Evolutionary conservation across 306 rosid genomes (phyloP).

Genomic region (Prunus dulcis): DNA sequence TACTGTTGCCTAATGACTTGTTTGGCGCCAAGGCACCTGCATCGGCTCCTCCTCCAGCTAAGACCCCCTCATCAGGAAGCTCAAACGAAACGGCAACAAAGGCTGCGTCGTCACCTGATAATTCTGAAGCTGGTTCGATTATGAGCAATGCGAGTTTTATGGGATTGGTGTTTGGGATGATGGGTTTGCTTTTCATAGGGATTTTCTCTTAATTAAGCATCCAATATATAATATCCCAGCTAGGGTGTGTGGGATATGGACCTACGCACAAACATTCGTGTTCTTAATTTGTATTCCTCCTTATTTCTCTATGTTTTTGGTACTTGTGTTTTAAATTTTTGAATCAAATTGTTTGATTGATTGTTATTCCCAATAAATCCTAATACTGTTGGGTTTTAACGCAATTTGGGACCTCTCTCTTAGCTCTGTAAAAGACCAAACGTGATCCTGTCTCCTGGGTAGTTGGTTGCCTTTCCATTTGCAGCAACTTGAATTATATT

Average conservation of each 20-base stretch:
- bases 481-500: too few species aligned
- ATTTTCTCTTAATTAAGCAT: neutral
- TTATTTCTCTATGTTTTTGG: neutral
- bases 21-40: slow-evolving; percentile 39
- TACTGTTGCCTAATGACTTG: slow-evolving; percentile 57
- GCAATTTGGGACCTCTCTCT: too few species aligned
- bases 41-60: slow-evolving; percentile 36
- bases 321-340: neutral
- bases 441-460: too few species aligned
- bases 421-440: too few species aligned
- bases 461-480: too few species aligned
- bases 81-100: slow-evolving; percentile 2
- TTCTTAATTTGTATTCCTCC: too few species aligned
- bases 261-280: neutral
- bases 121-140: neutral
- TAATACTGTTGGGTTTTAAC: too few species aligned
- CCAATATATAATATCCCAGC: too few species aligned
- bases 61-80: slow-evolving; percentile 27
- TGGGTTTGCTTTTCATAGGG: slow-evolving; percentile 4
- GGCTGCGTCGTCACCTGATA: neutral
- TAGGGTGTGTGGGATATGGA: neutral
- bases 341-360: neutral
- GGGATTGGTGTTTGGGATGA: neutral
- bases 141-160: neutral
- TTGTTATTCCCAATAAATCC: neutral